Percentiles rank a stretch among this genome's conserved stretches.
Conservation (phyloP, 441 rosid genomes). For the Omphalea diandra region DNA sequence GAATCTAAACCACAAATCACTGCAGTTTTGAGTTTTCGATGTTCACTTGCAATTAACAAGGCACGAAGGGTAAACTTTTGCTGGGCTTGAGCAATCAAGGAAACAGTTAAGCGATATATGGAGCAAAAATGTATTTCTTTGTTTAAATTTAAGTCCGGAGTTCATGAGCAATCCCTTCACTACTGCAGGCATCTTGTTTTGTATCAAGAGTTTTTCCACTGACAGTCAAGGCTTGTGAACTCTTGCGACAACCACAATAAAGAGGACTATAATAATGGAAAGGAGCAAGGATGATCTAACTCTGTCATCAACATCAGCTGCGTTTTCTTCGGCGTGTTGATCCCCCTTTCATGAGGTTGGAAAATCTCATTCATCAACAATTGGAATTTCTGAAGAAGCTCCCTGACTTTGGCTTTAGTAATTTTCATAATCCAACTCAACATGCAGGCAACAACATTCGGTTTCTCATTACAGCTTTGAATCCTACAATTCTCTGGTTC, state of each 20-base stretch:
- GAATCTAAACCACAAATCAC: background rate
- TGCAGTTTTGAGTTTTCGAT: background rate
- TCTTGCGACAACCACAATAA: conserved; percentile 65
- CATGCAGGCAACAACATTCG: conserved; percentile 22
- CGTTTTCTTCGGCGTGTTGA: conserved; percentile 5
- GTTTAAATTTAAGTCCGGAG: no score
- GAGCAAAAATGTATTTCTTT: background rate
- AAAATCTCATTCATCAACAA: conserved; percentile 51
- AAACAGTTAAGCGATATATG: background rate
- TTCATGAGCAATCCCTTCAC: no score
- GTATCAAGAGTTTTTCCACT: background rate
- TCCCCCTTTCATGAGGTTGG: conserved; percentile 24
- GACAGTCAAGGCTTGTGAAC: conserved; percentile 26
- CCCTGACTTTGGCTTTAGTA: conserved; percentile 45
- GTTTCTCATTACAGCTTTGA: conserved; percentile 27
- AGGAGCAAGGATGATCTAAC: conserved; percentile 60
- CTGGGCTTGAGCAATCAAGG: no score
- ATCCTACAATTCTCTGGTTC: conserved; percentile 25
- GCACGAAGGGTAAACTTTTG: no score
- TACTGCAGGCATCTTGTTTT: background rate
- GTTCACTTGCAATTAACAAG: no score
- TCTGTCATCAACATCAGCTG: conserved; percentile 37
- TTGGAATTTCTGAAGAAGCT: conserved; percentile 45
- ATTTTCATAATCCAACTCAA: conserved; percentile 52
- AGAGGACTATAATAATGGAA: conserved; percentile 54